Conservation (phyloP, 1,284 basidiomycete species). For the Xanthoconium separans region DNA sequence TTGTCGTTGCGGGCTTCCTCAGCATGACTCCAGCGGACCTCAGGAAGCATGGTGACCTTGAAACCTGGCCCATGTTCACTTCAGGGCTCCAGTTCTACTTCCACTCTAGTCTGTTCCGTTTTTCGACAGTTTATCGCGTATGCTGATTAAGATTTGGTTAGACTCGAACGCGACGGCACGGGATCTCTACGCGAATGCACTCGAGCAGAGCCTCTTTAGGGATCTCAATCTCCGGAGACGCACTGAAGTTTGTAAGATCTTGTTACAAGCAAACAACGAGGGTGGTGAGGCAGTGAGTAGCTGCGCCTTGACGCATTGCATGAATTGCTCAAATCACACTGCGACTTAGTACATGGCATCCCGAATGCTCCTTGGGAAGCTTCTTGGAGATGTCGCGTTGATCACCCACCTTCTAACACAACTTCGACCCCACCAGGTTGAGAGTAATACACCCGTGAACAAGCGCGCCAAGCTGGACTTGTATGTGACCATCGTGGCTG, state of each 20-base stretch:
- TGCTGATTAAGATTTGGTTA: constrained; percentile 17
- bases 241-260: constrained; percentile 49
- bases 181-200: constrained; percentile 39
- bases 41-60: constrained; percentile 36
- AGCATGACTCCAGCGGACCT: constrained; percentile 43
- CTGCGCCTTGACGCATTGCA: neutral
- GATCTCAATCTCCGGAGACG: constrained; percentile 53
- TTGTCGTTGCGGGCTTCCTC: constrained; percentile 60
- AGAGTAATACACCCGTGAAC: constrained; percentile 45
- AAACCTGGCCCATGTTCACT: constrained; percentile 51
- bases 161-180: constrained; percentile 35
- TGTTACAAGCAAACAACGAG: constrained; percentile 51
- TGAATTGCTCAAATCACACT: constrained; percentile 2
- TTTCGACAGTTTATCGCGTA: neutral
- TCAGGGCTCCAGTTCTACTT: constrained; percentile 46
- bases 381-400: constrained; percentile 51
- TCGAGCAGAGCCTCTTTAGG: constrained; percentile 54
- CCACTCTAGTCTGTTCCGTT: constrained; percentile 40
- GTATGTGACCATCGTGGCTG: constrained; percentile 39
- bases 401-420: constrained; percentile 59
- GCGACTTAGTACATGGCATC: constrained; percentile 45
- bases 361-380: constrained; percentile 47
- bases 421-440: constrained; percentile 46
- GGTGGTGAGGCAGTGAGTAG: constrained; percentile 48
- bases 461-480: constrained; percentile 63